Conservation (phyloP, 2,329 filamentous ascomycete genomes). For the Verticillium dahliae region DNA sequence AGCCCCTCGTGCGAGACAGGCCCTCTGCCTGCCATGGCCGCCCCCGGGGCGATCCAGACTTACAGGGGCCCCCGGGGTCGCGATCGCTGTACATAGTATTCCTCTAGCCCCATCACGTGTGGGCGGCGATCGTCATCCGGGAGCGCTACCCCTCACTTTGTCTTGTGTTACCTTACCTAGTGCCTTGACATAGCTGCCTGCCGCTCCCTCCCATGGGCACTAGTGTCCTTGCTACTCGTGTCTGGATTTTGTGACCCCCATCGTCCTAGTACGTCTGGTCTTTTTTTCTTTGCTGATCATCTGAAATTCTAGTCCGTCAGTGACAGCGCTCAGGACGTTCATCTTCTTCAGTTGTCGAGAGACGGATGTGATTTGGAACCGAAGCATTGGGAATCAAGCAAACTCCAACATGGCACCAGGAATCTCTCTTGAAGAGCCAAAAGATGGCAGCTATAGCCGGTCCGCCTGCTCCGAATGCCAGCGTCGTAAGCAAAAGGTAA, state of each 20-base stretch:
- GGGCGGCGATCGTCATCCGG: neutral
- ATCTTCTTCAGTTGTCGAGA: neutral
- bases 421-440: neutral
- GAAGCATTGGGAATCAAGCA: neutral
- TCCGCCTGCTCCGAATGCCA: constrained; percentile 36
- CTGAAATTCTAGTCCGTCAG: neutral
- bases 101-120: neutral
- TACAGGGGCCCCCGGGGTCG: too few species aligned
- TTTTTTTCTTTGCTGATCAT: neutral
- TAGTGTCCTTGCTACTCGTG: neutral
- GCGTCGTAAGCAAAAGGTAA: constrained; percentile 31
- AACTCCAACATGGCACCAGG: neutral
- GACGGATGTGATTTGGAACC: neutral
- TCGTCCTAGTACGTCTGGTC: neutral
- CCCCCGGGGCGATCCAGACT: too few species aligned
- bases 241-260: neutral
- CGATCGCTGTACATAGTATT: neutral
- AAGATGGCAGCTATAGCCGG: neutral
- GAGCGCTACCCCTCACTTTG: neutral
- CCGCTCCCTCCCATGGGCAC: neutral
- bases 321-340: too few species aligned
- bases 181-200: neutral
- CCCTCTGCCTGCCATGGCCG: neutral
- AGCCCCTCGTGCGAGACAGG: neutral
- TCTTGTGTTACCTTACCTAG: neutral